phyloP scores from a whole-genome alignment of 2,329 filamentous ascomycete genomes.

The Stagonosporopsis cucurbitacearum region DNA sequence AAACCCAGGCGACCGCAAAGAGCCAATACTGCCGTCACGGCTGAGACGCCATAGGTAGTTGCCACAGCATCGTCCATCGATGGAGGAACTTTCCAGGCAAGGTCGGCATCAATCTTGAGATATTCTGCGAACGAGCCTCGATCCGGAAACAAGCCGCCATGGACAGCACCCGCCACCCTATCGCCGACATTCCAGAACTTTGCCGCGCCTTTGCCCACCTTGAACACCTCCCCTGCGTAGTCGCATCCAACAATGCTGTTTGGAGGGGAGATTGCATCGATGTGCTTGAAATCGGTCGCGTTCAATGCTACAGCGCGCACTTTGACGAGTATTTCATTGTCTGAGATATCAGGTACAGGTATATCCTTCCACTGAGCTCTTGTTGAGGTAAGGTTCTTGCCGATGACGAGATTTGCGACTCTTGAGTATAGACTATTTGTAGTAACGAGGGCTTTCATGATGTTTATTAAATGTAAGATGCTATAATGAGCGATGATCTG shows the following conservation, averaged over 20 bases:
- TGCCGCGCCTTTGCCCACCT: neutral
- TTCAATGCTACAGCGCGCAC: neutral
- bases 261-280: neutral
- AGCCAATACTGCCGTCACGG: neutral
- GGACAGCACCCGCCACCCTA: neutral
- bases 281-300: constrained; percentile 1
- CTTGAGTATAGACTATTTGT: constrained; percentile 1
- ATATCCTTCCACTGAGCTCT: neutral
- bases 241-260: neutral
- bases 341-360: neutral
- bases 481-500: no score
- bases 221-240: neutral
- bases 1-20: neutral
- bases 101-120: neutral
- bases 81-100: neutral
- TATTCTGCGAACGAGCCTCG: neutral
- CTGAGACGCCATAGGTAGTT: neutral
- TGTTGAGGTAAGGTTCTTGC: neutral
- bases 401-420: neutral
- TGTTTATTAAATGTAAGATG: neutral
- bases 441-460: constrained; percentile 1
- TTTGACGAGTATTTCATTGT: neutral
- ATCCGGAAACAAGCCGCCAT: neutral
- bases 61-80: neutral
- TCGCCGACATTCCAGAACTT: neutral